A percentile compares a stretch with the other conserved stretches of the same genome.
Evolutionary conservation across 2,329 filamentous ascomycete genomes (phyloP).

Genomic region (Hypoxylon sp.): DNA sequence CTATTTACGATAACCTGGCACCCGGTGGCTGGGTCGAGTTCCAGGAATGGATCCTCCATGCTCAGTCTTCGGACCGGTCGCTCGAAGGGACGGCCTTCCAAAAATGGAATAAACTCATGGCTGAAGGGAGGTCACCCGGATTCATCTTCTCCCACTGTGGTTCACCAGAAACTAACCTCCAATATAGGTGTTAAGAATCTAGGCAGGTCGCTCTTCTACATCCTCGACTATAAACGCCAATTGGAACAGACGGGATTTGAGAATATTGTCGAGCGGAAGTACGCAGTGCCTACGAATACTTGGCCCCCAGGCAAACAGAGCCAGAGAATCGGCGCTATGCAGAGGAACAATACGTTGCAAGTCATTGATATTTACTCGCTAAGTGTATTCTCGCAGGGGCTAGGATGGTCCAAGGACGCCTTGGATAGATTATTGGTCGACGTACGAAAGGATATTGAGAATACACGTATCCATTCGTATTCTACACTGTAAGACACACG

Average conservation of each 20-base stretch:
- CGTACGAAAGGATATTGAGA: slow-evolving; percentile 49
- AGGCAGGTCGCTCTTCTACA: slow-evolving; percentile 54
- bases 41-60: slow-evolving; percentile 55
- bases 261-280: slow-evolving; percentile 49
- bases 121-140: slow-evolving; percentile 41
- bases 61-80: slow-evolving; percentile 54
- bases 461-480: slow-evolving; percentile 51
- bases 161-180: slow-evolving; percentile 22
- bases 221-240: slow-evolving; percentile 47
- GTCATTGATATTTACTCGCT: slow-evolving; percentile 49
- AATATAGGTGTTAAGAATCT: slow-evolving; percentile 49
- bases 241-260: slow-evolving; percentile 50
- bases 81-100: slow-evolving; percentile 53
- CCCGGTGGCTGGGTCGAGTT: slow-evolving; percentile 57
- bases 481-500: slow-evolving; percentile 50
- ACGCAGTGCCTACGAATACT: slow-evolving; percentile 51
- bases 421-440: slow-evolving; percentile 46
- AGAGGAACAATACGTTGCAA: slow-evolving; percentile 50
- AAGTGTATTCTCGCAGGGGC: slow-evolving; percentile 44
- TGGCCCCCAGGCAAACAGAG: slow-evolving; percentile 53
- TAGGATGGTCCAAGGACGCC: slow-evolving; percentile 48
- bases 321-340: slow-evolving; percentile 52
- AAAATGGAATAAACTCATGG: slow-evolving; percentile 52
- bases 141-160: not conserved
- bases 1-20: slow-evolving; percentile 54